Percentiles rank a stretch among this genome's conserved stretches.
These are phyloP conservation scores for Papilionanthe hybrid DNA, from an alignment of 116 monocot genomes.

Conservation along the genomic window DNA sequence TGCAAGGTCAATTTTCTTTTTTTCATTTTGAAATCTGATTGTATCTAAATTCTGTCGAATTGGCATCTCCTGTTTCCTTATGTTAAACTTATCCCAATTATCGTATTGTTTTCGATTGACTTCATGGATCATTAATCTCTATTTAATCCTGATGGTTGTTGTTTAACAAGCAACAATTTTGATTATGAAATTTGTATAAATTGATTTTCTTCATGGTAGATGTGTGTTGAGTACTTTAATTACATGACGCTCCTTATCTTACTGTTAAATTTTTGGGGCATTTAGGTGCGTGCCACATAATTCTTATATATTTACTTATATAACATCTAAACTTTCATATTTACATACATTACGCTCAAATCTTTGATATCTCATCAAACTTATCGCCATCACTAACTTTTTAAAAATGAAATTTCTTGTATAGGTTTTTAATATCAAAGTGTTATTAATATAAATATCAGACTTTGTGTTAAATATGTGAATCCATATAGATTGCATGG, in stretches of 20 bases:
- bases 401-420: too few species aligned
- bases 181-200: not conserved
- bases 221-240: not conserved
- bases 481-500: too few species aligned
- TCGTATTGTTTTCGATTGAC: not conserved
- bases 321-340: too few species aligned
- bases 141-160: not conserved
- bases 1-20: constrained; percentile 49
- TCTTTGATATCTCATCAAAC: too few species aligned
- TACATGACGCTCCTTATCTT: not conserved
- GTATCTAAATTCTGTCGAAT: not conserved
- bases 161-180: not conserved
- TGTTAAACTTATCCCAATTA: not conserved
- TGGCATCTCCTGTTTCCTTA: not conserved
- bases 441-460: too few species aligned
- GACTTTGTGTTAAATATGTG: too few species aligned
- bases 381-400: too few species aligned
- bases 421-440: too few species aligned
- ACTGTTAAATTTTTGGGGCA: not conserved
- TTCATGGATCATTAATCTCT: not conserved
- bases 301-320: too few species aligned
- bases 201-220: not conserved
- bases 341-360: too few species aligned
- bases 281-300: too few species aligned
- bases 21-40: not conserved